Evolutionary conservation across 306 rosid genomes (phyloP).

Genomic region (Gynostemma pentaphyllum): DNA sequence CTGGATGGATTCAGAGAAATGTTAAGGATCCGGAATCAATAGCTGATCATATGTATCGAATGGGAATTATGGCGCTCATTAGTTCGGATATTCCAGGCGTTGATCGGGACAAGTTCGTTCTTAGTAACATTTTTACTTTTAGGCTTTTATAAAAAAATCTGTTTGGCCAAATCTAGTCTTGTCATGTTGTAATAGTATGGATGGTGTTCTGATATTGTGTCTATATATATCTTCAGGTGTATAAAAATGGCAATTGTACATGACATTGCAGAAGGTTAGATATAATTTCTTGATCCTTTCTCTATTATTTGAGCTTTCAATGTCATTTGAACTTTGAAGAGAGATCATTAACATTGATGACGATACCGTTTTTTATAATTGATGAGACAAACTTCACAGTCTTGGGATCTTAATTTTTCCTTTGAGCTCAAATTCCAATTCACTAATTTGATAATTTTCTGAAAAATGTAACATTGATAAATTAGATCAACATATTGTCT

Average conservation of each 20-base stretch:
- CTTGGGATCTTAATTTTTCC: neutral
- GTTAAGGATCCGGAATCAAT: conserved; percentile 65
- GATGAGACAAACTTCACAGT: neutral
- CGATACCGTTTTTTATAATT: too few relatives aligned
- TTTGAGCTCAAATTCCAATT: neutral
- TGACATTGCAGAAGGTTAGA: conserved; percentile 77
- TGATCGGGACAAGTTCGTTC: conserved; percentile 56
- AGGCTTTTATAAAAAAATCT: neutral
- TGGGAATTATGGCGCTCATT: conserved; percentile 84
- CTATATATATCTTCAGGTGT: conserved; percentile 42
- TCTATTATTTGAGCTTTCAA: neutral
- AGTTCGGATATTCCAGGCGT: conserved; percentile 68
- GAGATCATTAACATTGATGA: neutral
- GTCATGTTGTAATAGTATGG: neutral
- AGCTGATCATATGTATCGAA: conserved; percentile 93
- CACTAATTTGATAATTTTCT: neutral
- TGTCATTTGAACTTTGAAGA: neutral
- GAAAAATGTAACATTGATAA: neutral
- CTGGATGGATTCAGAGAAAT: conserved; percentile 62
- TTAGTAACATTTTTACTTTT: neutral
- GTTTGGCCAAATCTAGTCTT: neutral
- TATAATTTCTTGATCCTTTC: neutral
- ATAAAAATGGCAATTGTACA: conserved; percentile 91
- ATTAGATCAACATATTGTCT: neutral
- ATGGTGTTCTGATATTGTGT: conserved; percentile 5